Conservation (phyloP, 1,139 yeast species). For the Diutina catenulata region DNA sequence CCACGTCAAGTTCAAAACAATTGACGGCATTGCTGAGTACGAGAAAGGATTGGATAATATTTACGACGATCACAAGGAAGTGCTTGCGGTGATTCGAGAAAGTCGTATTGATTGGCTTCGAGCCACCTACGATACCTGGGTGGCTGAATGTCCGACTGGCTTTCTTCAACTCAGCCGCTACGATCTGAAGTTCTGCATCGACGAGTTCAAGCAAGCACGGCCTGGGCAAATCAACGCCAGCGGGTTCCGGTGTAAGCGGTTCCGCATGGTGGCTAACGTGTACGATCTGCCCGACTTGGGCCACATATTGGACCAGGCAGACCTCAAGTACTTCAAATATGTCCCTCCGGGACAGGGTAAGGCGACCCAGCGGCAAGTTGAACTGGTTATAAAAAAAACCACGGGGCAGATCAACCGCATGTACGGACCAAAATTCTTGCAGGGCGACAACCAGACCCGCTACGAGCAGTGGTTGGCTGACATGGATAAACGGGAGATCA, state of each 20-base stretch:
- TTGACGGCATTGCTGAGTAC: constrained; percentile 23
- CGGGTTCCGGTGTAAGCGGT: not conserved
- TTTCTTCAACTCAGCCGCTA: not conserved
- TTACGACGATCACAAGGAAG: constrained; percentile 9
- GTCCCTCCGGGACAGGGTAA: not conserved
- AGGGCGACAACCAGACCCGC: not conserved
- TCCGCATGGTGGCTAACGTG: not conserved
- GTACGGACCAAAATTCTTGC: not conserved
- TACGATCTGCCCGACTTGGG: not conserved
- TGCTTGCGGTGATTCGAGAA: constrained; percentile 11
- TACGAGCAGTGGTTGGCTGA: not conserved
- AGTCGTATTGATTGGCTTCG: constrained; percentile 18
- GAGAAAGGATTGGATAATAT: constrained; percentile 10
- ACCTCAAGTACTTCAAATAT: not conserved
- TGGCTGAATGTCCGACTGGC: not conserved
- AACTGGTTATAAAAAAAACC: not conserved
- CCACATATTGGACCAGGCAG: not conserved
- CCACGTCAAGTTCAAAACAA: constrained; percentile 15
- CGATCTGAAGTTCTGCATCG: not conserved
- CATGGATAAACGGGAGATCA: not conserved
- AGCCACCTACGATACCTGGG: constrained; percentile 24
- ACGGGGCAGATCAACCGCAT: not conserved
- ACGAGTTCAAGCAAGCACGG: not conserved
- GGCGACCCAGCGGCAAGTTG: not conserved
- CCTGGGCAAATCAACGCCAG: not conserved